A percentile compares a stretch with the other conserved stretches of the same genome.
Evolutionary conservation across 2,329 filamentous ascomycete genomes (phyloP).

Genomic region (Calonectria pauciramosa): DNA sequence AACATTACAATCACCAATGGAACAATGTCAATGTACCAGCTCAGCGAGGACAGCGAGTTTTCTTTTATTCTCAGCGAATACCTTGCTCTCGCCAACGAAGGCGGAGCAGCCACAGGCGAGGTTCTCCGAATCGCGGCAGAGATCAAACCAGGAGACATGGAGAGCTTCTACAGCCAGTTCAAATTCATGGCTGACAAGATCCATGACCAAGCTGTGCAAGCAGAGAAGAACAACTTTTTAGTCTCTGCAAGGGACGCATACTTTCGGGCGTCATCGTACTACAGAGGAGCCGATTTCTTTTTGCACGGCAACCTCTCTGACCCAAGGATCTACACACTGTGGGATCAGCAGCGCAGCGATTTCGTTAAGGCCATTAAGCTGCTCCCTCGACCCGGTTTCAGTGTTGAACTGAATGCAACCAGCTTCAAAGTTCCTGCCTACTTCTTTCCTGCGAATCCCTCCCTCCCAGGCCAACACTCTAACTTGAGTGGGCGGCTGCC

Average conservation of each 20-base stretch:
- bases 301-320: constrained; percentile 56
- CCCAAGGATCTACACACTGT: constrained; percentile 53
- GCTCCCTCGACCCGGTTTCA: constrained; percentile 50
- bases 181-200: constrained; percentile 20
- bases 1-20: constrained; percentile 19
- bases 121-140: constrained; percentile 28
- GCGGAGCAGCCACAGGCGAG: constrained; percentile 26
- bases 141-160: constrained; percentile 19
- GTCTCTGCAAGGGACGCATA: constrained; percentile 42
- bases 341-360: constrained; percentile 50
- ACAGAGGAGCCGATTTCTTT: constrained; percentile 57
- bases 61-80: constrained; percentile 34
- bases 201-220: not conserved
- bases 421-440: constrained; percentile 52
- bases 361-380: constrained; percentile 55
- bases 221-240: not conserved
- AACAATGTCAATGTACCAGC: constrained; percentile 29
- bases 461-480: not conserved
- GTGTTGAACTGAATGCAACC: constrained; percentile 47
- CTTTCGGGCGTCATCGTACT: constrained; percentile 59
- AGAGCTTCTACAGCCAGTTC: constrained; percentile 26
- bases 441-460: constrained; percentile 42
- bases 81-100: constrained; percentile 32
- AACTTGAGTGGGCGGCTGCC: constrained; percentile 39
- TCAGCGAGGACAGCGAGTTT: constrained; percentile 32